These are phyloP conservation scores for Globisporangium spinosum DNA, from an alignment of 352 stramenopile species.

Conservation along the genomic window DNA sequence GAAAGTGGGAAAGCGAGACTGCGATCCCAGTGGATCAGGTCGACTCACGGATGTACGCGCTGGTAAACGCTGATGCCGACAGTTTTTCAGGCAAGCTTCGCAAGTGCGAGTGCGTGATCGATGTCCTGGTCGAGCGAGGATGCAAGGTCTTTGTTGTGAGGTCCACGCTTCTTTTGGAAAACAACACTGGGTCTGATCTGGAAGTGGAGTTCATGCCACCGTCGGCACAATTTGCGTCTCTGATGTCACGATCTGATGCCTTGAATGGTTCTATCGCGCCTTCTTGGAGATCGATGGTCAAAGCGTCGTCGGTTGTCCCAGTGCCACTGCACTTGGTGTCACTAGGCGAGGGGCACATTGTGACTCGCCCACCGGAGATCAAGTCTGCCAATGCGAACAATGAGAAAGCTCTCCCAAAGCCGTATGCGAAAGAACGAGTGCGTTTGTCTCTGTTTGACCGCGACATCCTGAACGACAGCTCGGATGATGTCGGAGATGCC, in stretches of 20 bases:
- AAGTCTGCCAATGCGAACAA: slow-evolving; percentile 24
- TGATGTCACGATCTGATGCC: slow-evolving; percentile 27
- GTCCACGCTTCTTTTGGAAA: slow-evolving; percentile 75
- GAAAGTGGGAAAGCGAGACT: slow-evolving; percentile 71
- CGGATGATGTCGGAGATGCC: slow-evolving; percentile 29
- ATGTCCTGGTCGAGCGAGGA: slow-evolving; percentile 80
- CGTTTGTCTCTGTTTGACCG: slow-evolving; percentile 69
- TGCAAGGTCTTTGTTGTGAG: slow-evolving; percentile 87
- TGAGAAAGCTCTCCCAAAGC: slow-evolving; percentile 36
- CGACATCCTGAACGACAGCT: slow-evolving; percentile 11
- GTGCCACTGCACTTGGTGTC: slow-evolving; percentile 75
- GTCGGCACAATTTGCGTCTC: slow-evolving; percentile 36
- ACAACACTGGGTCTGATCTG: slow-evolving; percentile 81
- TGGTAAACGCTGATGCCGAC: slow-evolving; percentile 64
- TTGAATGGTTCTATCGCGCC: slow-evolving; percentile 39
- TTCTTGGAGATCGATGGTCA: slow-evolving; percentile 67
- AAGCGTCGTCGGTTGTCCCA: slow-evolving; percentile 53
- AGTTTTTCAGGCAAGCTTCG: slow-evolving; percentile 37
- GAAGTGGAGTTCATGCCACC: slow-evolving; percentile 81
- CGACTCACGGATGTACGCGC: slow-evolving; percentile 78
- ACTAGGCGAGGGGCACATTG: slow-evolving; percentile 64
- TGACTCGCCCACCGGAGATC: slow-evolving; percentile 66
- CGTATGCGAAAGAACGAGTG: slow-evolving; percentile 74
- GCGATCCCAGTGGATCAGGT: slow-evolving; percentile 80
- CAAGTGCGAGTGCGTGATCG: slow-evolving; percentile 85